Evolutionary conservation across 2,329 filamentous ascomycete species (phyloP), one percentile per base, ranked within the genome.

Genomic region (Bimuria novae-zelandiae): DNA sequence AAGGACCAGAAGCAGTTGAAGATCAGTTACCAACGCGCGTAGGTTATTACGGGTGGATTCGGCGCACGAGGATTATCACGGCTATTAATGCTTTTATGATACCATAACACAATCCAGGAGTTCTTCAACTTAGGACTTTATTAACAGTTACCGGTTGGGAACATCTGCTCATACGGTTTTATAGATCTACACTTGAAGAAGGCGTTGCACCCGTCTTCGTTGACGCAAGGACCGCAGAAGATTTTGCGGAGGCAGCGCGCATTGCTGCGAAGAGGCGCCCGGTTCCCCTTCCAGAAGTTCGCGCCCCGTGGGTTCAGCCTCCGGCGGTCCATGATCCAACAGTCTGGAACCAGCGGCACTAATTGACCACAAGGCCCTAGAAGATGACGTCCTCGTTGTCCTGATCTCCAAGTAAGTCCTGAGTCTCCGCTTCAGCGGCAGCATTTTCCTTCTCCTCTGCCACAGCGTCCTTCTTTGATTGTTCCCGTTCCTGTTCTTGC

Each of bases 1-100:
- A 86, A 86, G 16, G 85, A 86, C 40, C 83, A 84, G 61, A 90
- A 91, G 77, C 80, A 85, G 7, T 90, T 99, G 74, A 95, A 94
- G 78, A 92, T 99, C 60, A 97, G 94, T 12, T 99, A 96, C 82
- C 94, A 97, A 79, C 84, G 92, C 69, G 90, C 96, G 79, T 96
- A 73, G 62, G 61, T 64, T 53, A 55, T 57, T 66, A 59, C 55
- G 42, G 33, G 49, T 57, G 55, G 55, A 57, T 52, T 40, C 25
- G 49, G 33, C 47, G 50, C 32, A 42, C 35, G 23, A 37, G 11
- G 22, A 25, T 16, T 8, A 27, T 33, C 46, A 22, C 27, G 10
- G 17, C 41, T 16, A 36, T 16, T 60, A 56, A 55, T 61, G 62
- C 48, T 48, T 58, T 61, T 65, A 63, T 65, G 64, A 63, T 67